Conservation (phyloP, 2,329 filamentous ascomycete species). For the Coniochaeta hoffmannii region DNA sequence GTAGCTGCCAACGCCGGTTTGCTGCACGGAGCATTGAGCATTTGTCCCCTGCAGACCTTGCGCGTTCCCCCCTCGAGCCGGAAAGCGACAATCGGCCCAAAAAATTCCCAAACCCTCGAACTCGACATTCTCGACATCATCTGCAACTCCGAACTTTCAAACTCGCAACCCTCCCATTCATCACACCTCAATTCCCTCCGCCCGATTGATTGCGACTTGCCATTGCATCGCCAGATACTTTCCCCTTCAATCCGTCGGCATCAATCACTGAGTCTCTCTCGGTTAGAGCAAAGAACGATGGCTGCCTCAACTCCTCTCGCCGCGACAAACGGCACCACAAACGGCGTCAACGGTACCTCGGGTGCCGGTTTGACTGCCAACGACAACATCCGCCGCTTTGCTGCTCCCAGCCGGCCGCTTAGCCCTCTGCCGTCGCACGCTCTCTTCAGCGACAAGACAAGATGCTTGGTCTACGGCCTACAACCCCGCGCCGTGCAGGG, state of each 20-base stretch:
- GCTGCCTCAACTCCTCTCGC: slow-evolving; percentile 32
- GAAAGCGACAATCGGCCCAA: slow-evolving; percentile 4
- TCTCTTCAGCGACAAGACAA: slow-evolving; percentile 98
- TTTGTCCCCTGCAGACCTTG: neutral
- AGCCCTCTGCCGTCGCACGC: slow-evolving; percentile 83
- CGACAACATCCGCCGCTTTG: slow-evolving; percentile 97
- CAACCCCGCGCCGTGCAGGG: slow-evolving; percentile 89
- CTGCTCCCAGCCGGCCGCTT: slow-evolving; percentile 82
- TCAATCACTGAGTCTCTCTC: slow-evolving; percentile 11
- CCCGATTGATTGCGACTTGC: neutral
- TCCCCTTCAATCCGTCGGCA: neutral
- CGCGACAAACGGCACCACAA: slow-evolving; percentile 22
- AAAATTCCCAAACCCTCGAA: neutral
- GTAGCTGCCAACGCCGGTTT: neutral
- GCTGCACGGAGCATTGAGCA: neutral
- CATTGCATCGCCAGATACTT: neutral
- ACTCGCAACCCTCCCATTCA: neutral
- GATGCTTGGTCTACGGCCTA: slow-evolving; percentile 99
- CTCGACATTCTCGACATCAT: neutral
- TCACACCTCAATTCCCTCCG: neutral
- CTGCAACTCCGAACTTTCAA: neutral
- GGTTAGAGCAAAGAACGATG: slow-evolving; percentile 29
- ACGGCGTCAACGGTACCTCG: slow-evolving; percentile 40
- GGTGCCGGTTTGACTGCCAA: slow-evolving; percentile 65
- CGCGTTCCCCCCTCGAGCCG: neutral